Conservation (phyloP, 2,329 filamentous ascomycete genomes). For the Sporothrix dimorphospora region DNA sequence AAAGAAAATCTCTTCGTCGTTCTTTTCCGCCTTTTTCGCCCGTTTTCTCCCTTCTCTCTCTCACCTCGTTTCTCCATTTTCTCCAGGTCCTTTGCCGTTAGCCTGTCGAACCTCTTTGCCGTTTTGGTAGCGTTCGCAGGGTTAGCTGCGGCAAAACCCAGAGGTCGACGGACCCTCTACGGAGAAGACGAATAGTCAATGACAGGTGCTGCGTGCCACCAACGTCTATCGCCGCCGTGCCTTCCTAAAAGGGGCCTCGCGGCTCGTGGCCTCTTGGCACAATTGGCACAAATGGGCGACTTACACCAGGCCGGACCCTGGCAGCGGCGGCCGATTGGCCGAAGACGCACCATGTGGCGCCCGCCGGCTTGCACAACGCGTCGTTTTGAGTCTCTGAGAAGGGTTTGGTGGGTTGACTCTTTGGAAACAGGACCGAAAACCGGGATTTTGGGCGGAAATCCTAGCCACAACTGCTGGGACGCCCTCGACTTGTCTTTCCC, state of each 20-base stretch:
- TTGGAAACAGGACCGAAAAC: constrained; percentile 7
- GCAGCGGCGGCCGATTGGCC: neutral
- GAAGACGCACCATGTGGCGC: neutral
- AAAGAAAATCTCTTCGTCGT: neutral
- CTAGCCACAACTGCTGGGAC: neutral
- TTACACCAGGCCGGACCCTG: constrained; percentile 1
- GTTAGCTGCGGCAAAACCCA: neutral
- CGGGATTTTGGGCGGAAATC: constrained; percentile 15
- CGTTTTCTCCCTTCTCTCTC: neutral
- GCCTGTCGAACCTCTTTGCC: neutral
- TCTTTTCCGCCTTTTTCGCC: neutral
- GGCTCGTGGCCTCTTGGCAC: neutral
- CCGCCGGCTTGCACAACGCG: neutral
- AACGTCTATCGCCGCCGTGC: neutral
- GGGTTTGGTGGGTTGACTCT: neutral
- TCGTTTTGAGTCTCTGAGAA: neutral
- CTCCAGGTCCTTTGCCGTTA: neutral
- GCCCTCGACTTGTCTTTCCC: neutral
- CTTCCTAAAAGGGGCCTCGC: constrained; percentile 6
- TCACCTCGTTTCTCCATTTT: constrained; percentile 1
- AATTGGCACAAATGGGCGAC: neutral
- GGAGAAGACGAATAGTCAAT: neutral
- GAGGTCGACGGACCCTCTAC: too few species aligned
- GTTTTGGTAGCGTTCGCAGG: neutral
- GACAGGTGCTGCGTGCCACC: constrained; percentile 3